Conservation (phyloP, 2,329 filamentous ascomycete species). For the Sporothrix luriei region DNA sequence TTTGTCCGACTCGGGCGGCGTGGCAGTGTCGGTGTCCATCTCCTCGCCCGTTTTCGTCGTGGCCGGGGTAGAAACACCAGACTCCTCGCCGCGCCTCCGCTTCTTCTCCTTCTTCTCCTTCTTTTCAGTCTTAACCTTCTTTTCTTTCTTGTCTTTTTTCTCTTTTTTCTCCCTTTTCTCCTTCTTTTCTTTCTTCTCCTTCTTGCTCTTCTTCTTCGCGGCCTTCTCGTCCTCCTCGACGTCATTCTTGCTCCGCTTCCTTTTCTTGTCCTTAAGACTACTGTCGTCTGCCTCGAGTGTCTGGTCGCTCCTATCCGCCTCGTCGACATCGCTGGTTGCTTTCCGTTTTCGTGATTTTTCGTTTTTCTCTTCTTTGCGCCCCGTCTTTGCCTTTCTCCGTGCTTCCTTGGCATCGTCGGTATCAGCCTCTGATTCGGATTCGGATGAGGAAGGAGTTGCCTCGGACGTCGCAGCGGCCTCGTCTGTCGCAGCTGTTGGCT, state of each 20-base stretch:
- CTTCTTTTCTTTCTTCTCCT: constrained; percentile 42
- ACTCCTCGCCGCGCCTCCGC: constrained; percentile 42
- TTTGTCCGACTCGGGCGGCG: constrained; percentile 45
- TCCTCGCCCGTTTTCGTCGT: constrained; percentile 43
- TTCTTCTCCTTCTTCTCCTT: constrained; percentile 46
- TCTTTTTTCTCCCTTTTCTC: constrained; percentile 38
- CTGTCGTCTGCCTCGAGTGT: constrained; percentile 43
- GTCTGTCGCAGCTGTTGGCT: constrained; percentile 18
- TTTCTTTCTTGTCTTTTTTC: constrained; percentile 39
- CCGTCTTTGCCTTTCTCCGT: constrained; percentile 27
- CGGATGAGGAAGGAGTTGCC: constrained; percentile 30
- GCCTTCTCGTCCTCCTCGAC: constrained; percentile 41
- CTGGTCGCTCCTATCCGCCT: constrained; percentile 43
- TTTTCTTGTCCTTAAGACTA: constrained; percentile 44
- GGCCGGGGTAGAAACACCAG: constrained; percentile 37
- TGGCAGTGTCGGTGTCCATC: constrained; percentile 42
- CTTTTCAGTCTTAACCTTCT: constrained; percentile 42
- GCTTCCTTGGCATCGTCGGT: constrained; percentile 13
- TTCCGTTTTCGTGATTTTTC: constrained; percentile 57
- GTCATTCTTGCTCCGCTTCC: constrained; percentile 40
- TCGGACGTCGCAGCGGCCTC: constrained; percentile 33
- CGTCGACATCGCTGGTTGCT: constrained; percentile 44
- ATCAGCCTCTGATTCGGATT: constrained; percentile 9
- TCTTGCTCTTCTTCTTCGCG: constrained; percentile 45
- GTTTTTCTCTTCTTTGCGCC: constrained; percentile 44